Base-by-base conservation (phyloP, 257 asterid species). In the Ligustrum vulgare region DNA sequence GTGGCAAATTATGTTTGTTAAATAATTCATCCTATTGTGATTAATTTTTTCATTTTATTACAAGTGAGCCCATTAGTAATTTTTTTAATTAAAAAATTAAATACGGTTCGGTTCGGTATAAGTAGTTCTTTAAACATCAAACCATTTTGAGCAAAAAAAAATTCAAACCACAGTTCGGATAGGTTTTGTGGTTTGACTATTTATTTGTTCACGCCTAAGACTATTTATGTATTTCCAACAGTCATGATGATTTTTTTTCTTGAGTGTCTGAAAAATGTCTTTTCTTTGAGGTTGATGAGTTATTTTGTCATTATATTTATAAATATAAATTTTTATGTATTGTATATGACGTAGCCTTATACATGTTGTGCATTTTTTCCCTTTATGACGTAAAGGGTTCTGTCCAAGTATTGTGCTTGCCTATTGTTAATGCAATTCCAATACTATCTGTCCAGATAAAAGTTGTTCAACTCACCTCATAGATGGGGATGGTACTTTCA, bases 401-500 rank as follows among this genome's bases (percentile, higher is more conserved):
- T 34, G 22, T 13, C 28, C 18, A 45, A 65, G 66, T 69, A 74
- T 25, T 22, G 33, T 20, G 2, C 71, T 7, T 43, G 69, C 43
- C 63, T 75, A 67, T 28, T 74, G 66, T 47, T 80, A 67, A 72
- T 69, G 67, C 25, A 39, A 62, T 71, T 78, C 72, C 72, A 51
- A 54, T 75, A 73, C 45, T 76, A 13, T 75, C 28, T 58, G n/a
- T 86, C 72, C 93, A 89, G 96, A 88, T 72, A 82, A 78, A 68
- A 72, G 56, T 69, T 91, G 97, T 86, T 87, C 98, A 28, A 95
- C 98, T 79, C 99, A 95, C 74, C 97, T 95, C 80, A 84, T 95
- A 81, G 97, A 95, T 8, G 99, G 98, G 77, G 98, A 93, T 84
- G 99, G 99, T 49, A 39, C 23, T 64, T 93, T 93, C 84, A 90